Evolutionary conservation across 2,329 filamentous ascomycete species (phyloP).

Genomic region (Xylaria sp.): DNA sequence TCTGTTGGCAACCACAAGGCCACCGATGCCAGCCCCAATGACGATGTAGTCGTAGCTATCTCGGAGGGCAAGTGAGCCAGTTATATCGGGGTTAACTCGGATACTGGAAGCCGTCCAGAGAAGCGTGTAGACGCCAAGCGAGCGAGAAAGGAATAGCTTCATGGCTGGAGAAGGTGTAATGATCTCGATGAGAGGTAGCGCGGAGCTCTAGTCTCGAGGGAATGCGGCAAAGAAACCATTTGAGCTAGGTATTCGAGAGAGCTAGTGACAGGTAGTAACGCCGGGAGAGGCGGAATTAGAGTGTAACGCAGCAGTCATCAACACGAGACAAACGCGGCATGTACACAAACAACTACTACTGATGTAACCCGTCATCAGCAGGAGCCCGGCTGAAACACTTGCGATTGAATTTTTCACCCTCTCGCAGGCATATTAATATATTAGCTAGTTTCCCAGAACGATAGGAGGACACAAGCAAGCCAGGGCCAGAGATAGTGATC

Average conservation of each 20-base stretch:
- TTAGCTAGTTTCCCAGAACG: too few species aligned
- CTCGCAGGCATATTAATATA: too few species aligned
- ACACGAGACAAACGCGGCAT: background rate
- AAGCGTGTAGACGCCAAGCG: conserved; percentile 19
- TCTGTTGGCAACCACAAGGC: conserved; percentile 37
- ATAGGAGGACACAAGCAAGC: too few species aligned
- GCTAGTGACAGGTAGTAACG: too few species aligned
- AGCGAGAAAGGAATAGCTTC: background rate
- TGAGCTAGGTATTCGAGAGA: too few species aligned
- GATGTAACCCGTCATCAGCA: too few species aligned
- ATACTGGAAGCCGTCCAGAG: conserved; percentile 18
- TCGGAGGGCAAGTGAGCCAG: conserved; percentile 24
- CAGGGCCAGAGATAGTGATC: too few species aligned
- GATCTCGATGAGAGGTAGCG: too few species aligned
- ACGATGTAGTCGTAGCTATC: conserved; percentile 38
- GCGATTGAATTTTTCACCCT: too few species aligned
- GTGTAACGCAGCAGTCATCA: background rate
- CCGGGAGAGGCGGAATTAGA: too few species aligned
- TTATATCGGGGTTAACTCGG: conserved; percentile 14
- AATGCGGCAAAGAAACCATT: background rate
- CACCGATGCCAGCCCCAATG: conserved; percentile 37
- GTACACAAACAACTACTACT: background rate
- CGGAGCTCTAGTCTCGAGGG: background rate
- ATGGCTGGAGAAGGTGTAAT: background rate
- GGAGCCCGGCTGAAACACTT: too few species aligned